phyloP scores from a whole-genome alignment of 2,329 filamentous ascomycete species.

The Ilyonectria mors-panacis region DNA sequence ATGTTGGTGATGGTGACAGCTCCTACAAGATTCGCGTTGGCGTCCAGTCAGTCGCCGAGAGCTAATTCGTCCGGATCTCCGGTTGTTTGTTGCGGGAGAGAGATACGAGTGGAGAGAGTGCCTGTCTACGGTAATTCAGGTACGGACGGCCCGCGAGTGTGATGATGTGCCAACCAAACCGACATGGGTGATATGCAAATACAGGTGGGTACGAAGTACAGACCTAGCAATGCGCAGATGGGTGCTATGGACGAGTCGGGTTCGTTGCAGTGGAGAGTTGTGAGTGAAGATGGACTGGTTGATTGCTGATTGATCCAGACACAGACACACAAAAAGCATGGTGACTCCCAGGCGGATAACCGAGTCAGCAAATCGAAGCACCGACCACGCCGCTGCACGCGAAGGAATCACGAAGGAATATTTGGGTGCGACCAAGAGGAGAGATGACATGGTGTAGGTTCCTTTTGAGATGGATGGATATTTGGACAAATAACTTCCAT shows the following conservation, averaged over 20 bases:
- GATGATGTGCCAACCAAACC: conserved; percentile 6
- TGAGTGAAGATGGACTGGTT: conserved; percentile 9
- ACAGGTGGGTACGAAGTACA: conserved; percentile 9
- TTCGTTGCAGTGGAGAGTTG: conserved; percentile 7
- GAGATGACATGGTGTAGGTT: conserved; percentile 5
- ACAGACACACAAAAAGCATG: conserved; percentile 16
- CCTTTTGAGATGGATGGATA: background rate
- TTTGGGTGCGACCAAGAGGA: conserved; percentile 1
- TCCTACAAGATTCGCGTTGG: background rate
- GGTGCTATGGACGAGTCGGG: background rate
- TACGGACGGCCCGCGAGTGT: background rate
- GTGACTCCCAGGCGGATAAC: background rate
- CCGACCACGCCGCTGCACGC: background rate
- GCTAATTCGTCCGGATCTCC: background rate
- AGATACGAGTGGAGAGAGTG: background rate
- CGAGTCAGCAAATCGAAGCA: background rate
- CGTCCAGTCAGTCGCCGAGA: background rate
- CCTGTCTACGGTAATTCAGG: background rate
- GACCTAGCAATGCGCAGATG: background rate
- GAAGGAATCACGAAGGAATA: conserved; percentile 10
- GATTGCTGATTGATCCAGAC: conserved; percentile 11
- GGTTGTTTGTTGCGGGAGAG: background rate
- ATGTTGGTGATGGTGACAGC: background rate
- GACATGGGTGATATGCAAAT: background rate
- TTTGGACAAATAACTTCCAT: conserved; percentile 3